Evolutionary conservation across 306 rosid genomes (phyloP), one percentile per base, ranked within the genome.

Genomic region (Ammopiptanthus mongolicus): DNA sequence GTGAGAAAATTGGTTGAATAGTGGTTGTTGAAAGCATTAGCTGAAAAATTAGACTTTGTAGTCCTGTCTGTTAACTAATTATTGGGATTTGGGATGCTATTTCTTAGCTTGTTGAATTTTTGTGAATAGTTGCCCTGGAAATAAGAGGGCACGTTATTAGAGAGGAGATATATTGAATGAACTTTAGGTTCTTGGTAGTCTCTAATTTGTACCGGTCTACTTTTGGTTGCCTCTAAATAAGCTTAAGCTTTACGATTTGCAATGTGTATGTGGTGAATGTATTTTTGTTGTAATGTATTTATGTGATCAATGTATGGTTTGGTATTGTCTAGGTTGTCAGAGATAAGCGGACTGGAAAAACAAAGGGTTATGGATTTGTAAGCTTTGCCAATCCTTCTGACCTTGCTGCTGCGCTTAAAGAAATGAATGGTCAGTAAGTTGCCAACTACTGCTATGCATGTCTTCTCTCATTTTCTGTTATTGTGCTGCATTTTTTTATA

Each of bases 311-410:
- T 22, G 21, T 60, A 8, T 81, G 51, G 51, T 62, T 62, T 36
- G 46, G 44, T 76, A 21, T 47, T 79, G 28, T 78, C 58, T 75
- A 93, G 98, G 99, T 95, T 78, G 98, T 95, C 41, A 86, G 97
- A 85, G 99, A 95, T 76, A 95, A 95, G 85, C 90, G 97, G 76
- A 95, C 97, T 21, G 98, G 97, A 42, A 95, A 95, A 82, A 95
- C 99, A 65, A 95, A 92, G 85, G 99, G 99, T 56, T 95, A 90
- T 78, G 99, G 99, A 65, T 95, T 95, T 86, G 93, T 95, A 47
- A 95, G 99, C 84, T 95, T 95, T 84, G 87, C 97, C 74, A 92
- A 74, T 80, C 93, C 96, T 22, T 34, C 92, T 78, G 88, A 84
- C 59, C 91, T 95, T 51, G 99, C 99, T 67, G 97, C 83, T 55